A percentile compares a stretch with the other conserved stretches of the same genome.
These are phyloP conservation scores for Sclerotiophoma versabilis DNA, from an alignment of 2,329 filamentous ascomycete species.

Conservation along the genomic window DNA sequence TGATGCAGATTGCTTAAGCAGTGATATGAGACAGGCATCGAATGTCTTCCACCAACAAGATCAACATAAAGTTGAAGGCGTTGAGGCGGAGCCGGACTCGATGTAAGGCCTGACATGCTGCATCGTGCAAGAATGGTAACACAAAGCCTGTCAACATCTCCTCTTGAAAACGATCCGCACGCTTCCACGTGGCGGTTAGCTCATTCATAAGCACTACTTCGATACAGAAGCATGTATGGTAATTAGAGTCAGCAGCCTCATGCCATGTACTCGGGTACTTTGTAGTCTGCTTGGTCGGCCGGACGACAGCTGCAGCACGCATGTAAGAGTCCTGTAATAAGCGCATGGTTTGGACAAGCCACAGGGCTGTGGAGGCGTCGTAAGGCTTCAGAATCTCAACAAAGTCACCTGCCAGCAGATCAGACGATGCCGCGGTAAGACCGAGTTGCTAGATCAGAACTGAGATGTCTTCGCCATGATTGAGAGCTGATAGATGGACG, in stretches of 20 bases:
- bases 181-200: neutral
- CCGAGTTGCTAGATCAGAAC: neutral
- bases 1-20: neutral
- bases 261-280: neutral
- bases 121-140: constrained; percentile 5
- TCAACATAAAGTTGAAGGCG: neutral
- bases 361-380: neutral
- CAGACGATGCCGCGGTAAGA: neutral
- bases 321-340: constrained; percentile 1
- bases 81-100: neutral
- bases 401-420: constrained; percentile 1
- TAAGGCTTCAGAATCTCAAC: neutral
- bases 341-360: neutral
- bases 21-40: neutral
- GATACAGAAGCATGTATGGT: neutral
- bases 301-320: constrained; percentile 1
- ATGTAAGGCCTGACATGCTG: constrained; percentile 3
- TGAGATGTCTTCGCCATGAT: neutral
- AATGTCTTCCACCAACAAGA: neutral
- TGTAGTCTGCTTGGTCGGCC: neutral
- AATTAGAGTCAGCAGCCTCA: constrained; percentile 8
- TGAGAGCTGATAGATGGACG: too few species aligned
- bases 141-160: neutral
- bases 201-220: constrained; percentile 10
- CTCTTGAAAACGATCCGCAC: neutral